Conservation (phyloP, 2,329 filamentous ascomycete genomes). For the Stemphylium lycopersici region DNA sequence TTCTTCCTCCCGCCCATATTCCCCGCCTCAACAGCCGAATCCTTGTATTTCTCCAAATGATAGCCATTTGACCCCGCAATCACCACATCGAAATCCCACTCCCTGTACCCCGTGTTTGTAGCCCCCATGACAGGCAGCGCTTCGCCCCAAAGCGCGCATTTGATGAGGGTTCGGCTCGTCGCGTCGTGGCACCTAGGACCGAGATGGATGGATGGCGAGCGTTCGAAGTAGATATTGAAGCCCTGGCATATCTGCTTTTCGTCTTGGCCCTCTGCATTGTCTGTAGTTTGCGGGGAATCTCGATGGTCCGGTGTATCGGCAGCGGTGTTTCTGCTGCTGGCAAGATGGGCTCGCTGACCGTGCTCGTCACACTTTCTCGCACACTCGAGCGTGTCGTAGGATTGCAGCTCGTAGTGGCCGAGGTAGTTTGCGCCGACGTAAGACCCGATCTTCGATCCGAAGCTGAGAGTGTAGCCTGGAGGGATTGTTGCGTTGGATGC, state of each 20-base stretch:
- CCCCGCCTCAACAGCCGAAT: not conserved
- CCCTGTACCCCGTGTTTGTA: slow-evolving; percentile 2
- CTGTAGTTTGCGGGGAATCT: too few relatives aligned
- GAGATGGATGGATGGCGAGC: slow-evolving; percentile 2
- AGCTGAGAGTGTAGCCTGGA: not conserved
- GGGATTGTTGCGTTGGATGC: not conserved
- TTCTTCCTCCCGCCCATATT: not conserved
- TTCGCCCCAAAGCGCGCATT: slow-evolving; percentile 12
- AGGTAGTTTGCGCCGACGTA: slow-evolving; percentile 3
- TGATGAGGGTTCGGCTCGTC: slow-evolving; percentile 4
- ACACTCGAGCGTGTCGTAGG: slow-evolving; percentile 3
- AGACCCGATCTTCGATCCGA: not conserved
- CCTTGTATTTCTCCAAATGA: not conserved
- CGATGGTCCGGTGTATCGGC: not conserved
- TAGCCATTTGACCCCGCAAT: slow-evolving; percentile 13
- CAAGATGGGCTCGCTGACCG: not conserved
- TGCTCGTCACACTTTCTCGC: not conserved
- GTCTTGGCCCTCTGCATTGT: not conserved
- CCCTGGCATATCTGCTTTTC: not conserved
- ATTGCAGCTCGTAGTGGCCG: not conserved
- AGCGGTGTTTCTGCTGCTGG: not conserved
- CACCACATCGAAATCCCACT: slow-evolving; percentile 8
- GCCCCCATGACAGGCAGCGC: not conserved
- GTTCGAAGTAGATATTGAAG: slow-evolving; percentile 15
- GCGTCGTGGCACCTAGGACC: not conserved